Evolutionary conservation across 768 basidiomycete genomes (phyloP).

Genomic region (Ramaria sp.): DNA sequence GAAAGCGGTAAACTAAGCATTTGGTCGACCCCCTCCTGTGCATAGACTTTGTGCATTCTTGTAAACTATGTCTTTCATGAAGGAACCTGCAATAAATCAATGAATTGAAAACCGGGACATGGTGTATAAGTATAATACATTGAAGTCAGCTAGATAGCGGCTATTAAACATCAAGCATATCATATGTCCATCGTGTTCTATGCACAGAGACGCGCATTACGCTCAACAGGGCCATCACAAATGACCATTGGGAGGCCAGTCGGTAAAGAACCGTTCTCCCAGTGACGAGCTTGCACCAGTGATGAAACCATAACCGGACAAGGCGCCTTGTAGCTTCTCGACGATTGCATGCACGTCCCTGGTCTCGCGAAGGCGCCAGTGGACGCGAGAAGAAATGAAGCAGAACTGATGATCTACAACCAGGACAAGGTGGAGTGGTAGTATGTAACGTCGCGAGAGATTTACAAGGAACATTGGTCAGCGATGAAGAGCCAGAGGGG

Average conservation of each 20-base stretch:
- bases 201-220: conserved; percentile 6
- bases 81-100: too few species aligned
- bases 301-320: not conserved
- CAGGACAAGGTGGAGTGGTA: conserved; percentile 14
- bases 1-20: not conserved
- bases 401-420: conserved; percentile 12
- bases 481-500: conserved; percentile 1
- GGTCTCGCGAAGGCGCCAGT: not conserved
- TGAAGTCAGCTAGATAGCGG: too few species aligned
- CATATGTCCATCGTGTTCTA: conserved; percentile 1
- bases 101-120: too few species aligned
- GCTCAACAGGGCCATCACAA: conserved; percentile 9
- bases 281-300: conserved; percentile 7
- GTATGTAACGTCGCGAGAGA: conserved; percentile 9
- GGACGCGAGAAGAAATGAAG: conserved; percentile 9
- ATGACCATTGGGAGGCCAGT: conserved; percentile 8
- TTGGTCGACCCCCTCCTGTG: not conserved
- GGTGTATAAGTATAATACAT: too few species aligned
- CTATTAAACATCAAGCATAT: not conserved
- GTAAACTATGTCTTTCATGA: not conserved
- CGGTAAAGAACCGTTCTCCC: conserved; percentile 4
- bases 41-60: not conserved
- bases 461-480: not conserved
- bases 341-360: not conserved
- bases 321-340: not conserved